Conservation (phyloP, 352 stramenopile genomes). For the Globisporangium canariense region DNA sequence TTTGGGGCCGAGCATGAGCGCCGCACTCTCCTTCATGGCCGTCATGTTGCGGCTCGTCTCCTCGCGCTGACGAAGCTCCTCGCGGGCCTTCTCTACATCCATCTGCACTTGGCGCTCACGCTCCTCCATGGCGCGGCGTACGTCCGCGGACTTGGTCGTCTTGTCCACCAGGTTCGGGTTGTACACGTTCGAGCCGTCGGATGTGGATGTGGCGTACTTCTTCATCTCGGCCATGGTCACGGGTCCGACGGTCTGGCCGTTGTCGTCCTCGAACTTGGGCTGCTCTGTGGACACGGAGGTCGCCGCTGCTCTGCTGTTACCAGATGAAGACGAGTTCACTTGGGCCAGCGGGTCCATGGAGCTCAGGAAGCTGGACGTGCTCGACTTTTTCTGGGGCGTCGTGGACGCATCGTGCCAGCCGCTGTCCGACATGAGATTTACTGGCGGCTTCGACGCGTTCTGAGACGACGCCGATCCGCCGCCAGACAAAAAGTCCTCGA, state of each 20-base stretch:
- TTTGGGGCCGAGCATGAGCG: slow-evolving; percentile 53
- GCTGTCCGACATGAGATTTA: slow-evolving; percentile 76
- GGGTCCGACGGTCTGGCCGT: slow-evolving; percentile 71
- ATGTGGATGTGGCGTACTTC: slow-evolving; percentile 52
- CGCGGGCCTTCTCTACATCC: slow-evolving; percentile 72
- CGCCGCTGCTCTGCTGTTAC: background rate
- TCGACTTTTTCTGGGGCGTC: slow-evolving; percentile 25
- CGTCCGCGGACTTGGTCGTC: slow-evolving; percentile 69
- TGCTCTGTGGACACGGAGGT: slow-evolving; percentile 27
- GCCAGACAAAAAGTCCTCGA: slow-evolving; percentile 78
- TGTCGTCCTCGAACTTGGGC: slow-evolving; percentile 78
- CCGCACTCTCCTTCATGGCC: slow-evolving; percentile 65
- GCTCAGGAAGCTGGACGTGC: slow-evolving; percentile 49
- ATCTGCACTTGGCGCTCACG: slow-evolving; percentile 66
- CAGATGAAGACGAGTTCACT: slow-evolving; percentile 11
- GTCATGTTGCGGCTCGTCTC: slow-evolving; percentile 51
- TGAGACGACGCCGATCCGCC: slow-evolving; percentile 17
- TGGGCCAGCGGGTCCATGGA: slow-evolving; percentile 67
- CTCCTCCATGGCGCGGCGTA: slow-evolving; percentile 83
- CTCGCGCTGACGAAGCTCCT: slow-evolving; percentile 67
- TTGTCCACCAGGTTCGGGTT: slow-evolving; percentile 84
- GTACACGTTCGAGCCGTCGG: slow-evolving; percentile 83
- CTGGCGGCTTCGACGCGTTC: slow-evolving; percentile 23
- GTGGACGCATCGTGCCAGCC: slow-evolving; percentile 37
- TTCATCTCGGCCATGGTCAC: slow-evolving; percentile 85